Percentiles rank a stretch among this genome's conserved stretches.
Evolutionary conservation across 2,329 filamentous ascomycete species (phyloP).

Genomic region (Cercospora zeina): DNA sequence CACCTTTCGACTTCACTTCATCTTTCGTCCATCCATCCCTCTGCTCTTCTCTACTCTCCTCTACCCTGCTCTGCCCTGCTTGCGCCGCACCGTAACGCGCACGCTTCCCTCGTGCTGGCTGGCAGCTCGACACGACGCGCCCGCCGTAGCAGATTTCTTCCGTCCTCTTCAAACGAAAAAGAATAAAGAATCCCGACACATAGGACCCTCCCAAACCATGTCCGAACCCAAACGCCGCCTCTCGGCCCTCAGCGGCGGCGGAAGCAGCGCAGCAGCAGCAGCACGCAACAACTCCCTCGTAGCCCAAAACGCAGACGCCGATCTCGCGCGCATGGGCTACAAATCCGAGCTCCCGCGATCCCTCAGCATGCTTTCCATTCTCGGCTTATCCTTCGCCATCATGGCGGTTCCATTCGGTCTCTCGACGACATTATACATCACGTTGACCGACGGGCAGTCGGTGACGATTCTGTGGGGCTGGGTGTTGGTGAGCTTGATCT

Average conservation of each 20-base stretch:
- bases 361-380: constrained; percentile 67
- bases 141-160: background rate
- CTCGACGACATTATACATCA: constrained; percentile 68
- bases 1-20: background rate
- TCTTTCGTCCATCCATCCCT: background rate
- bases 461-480: constrained; percentile 71
- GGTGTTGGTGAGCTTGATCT: constrained; percentile 65
- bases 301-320: constrained; percentile 55
- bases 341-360: constrained; percentile 65
- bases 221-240: constrained; percentile 23
- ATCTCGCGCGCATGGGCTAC: constrained; percentile 67
- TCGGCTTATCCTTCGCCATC: constrained; percentile 71
- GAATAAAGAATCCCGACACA: background rate
- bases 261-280: background rate
- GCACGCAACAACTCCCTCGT: constrained; percentile 34
- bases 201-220: constrained; percentile 10
- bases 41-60: background rate
- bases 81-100: background rate
- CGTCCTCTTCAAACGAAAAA: background rate
- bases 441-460: constrained; percentile 65
- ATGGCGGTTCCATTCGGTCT: constrained; percentile 72
- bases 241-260: constrained; percentile 11
- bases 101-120: background rate
- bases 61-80: background rate
- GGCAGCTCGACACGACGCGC: background rate